Conservation (phyloP, 148 eudicot species). For the Cornus suecica region DNA sequence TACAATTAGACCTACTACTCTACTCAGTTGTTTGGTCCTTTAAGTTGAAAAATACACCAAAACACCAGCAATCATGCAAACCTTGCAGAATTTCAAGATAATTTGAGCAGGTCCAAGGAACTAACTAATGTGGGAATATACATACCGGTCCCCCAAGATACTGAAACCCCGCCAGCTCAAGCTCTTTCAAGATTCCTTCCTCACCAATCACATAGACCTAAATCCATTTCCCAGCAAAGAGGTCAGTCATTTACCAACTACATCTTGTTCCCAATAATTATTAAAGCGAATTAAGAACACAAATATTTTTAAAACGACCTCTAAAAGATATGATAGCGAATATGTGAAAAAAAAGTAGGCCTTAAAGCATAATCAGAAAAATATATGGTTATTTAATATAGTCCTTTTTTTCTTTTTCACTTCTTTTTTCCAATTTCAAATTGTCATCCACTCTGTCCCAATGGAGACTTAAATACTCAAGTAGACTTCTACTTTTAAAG, state of each 20-base stretch:
- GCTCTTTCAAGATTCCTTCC: slow-evolving; percentile 96
- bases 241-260: neutral
- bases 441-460: too few relatives aligned
- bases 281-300: neutral
- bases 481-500: too few relatives aligned
- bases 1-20: neutral
- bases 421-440: too few relatives aligned
- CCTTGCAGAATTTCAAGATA: neutral
- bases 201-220: slow-evolving; percentile 98
- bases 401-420: neutral
- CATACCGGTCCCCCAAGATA: slow-evolving; percentile 94
- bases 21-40: neutral
- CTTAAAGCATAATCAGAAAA: neutral
- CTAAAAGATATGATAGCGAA: neutral
- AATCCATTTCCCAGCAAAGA: slow-evolving; percentile 6
- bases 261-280: neutral
- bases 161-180: slow-evolving; percentile 91
- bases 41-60: slow-evolving; percentile 1
- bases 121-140: neutral
- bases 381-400: neutral
- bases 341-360: neutral
- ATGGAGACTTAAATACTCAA: too few relatives aligned
- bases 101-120: neutral
- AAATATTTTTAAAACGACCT: neutral
- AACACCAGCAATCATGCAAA: neutral